A percentile compares a stretch with the other conserved stretches of the same genome.
Evolutionary conservation across 2,329 filamentous ascomycete species (phyloP).

Genomic region (Penicillium nordicum): DNA sequence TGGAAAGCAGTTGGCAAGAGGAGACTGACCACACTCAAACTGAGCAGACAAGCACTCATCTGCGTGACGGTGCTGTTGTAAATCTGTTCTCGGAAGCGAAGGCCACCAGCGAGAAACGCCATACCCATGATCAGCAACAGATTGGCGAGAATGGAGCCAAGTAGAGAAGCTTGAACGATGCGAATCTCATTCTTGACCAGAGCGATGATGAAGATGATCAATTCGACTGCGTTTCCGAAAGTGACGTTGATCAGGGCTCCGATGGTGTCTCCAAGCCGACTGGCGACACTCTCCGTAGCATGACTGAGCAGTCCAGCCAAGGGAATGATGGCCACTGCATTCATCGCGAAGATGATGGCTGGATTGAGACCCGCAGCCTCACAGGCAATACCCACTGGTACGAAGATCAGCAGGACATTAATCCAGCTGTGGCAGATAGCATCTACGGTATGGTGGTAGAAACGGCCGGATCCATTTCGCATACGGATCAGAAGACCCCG

Average conservation of each 20-base stretch:
- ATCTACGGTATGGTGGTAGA: conserved; percentile 33
- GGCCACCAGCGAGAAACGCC: conserved; percentile 81
- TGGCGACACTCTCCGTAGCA: conserved; percentile 72
- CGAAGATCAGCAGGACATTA: conserved; percentile 44
- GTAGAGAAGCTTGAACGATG: conserved; percentile 84
- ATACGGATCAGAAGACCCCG: conserved; percentile 26
- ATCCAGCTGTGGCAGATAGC: conserved; percentile 42
- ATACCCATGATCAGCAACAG: conserved; percentile 86
- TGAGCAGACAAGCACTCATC: conserved; percentile 91
- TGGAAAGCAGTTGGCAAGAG: conserved; percentile 89
- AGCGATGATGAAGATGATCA: conserved; percentile 77
- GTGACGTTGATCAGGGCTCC: conserved; percentile 73
- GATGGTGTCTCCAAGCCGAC: conserved; percentile 67
- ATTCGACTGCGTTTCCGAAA: conserved; percentile 74
- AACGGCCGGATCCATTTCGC: conserved; percentile 32
- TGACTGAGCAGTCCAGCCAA: conserved; percentile 68
- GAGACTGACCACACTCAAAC: conserved; percentile 84
- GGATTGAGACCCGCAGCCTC: conserved; percentile 48
- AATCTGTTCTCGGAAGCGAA: conserved; percentile 86
- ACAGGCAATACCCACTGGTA: conserved; percentile 40
- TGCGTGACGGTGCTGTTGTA: conserved; percentile 95
- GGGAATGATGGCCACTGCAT: conserved; percentile 71
- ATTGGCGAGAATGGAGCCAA: conserved; percentile 88
- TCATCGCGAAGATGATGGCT: conserved; percentile 67
- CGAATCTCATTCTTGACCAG: conserved; percentile 79